These are phyloP conservation scores for Boletus edulis DNA, from an alignment of 768 basidiomycete genomes.

Conservation along the genomic window DNA sequence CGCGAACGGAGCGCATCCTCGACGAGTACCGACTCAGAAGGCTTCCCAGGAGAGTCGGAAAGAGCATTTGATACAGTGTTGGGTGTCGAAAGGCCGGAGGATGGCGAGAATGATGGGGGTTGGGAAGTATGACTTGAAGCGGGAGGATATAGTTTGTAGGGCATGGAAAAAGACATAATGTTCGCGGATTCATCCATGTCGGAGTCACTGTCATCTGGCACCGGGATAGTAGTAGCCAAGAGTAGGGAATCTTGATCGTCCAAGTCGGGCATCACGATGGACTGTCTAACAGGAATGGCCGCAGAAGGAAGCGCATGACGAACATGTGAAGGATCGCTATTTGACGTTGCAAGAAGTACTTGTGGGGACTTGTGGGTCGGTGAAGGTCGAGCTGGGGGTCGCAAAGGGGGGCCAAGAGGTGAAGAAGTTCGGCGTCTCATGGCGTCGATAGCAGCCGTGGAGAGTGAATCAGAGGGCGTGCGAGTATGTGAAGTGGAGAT, in stretches of 20 bases:
- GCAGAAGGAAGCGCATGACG: conserved; percentile 11
- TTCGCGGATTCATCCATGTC: conserved; percentile 58
- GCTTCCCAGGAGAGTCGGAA: conserved; percentile 50
- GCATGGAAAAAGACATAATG: conserved; percentile 69
- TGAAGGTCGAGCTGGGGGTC: conserved; percentile 33
- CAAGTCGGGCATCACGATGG: conserved; percentile 41
- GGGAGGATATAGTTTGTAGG: conserved; percentile 52
- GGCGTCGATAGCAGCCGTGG: conserved; percentile 23
- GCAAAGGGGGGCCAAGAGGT: conserved; percentile 36
- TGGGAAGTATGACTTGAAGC: conserved; percentile 38
- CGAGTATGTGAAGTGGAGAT: conserved; percentile 38
- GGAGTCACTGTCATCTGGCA: conserved; percentile 72
- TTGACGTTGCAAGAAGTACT: conserved; percentile 36
- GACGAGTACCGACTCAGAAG: conserved; percentile 49
- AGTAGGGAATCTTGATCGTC: conserved; percentile 61
- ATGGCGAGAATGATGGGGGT: conserved; percentile 51
- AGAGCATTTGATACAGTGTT: conserved; percentile 56
- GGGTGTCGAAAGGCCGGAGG: conserved; percentile 48
- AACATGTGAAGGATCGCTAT: conserved; percentile 24
- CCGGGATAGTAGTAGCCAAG: conserved; percentile 68
- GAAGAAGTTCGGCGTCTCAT: conserved; percentile 48
- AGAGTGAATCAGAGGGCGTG: conserved; percentile 41
- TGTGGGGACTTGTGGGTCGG: conserved; percentile 40
- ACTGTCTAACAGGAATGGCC: conserved; percentile 42
- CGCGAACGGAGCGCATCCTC: conserved; percentile 86